Evolutionary conservation across 441 rosid genomes (phyloP), one percentile per base, ranked within the genome.

Genomic region (Metrosideros polymorpha): DNA sequence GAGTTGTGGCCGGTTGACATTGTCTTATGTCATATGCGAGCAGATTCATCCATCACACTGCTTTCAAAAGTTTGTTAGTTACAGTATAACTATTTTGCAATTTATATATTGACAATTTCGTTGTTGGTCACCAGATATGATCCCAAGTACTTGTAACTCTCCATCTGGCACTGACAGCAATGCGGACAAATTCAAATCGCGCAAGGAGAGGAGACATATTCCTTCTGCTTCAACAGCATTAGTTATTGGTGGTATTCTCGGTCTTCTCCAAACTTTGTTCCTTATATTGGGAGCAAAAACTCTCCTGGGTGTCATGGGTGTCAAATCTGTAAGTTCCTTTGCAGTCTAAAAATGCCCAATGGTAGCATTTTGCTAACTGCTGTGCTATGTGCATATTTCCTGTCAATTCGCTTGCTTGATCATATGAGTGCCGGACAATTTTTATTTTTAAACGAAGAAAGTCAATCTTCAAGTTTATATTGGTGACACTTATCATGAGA

Each of bases 221-320:
- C 94, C 95, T 63, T 93, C 97, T 22, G 97, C 96, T 77, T 95
- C 97, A 83, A 95, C 97, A 82, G 94, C 97, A 32, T 86, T 95
- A 87, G 84, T 95, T 56, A 89, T 93, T 10, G 97, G 96, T 39
- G 83, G 89, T 13, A 88, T 92, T 59, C 91, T 95, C 25, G 97
- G 97, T 32, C 89, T 95, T 82, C 50, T 92, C 29, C 97, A 95
- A 89, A 91, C 95, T 71, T 79, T 93, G 76, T 82, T 92, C 84
- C 94, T 95, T 76, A 83, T 92, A 27, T 91, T 92, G 27, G 93
- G 92, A 22, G 94, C 96, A 2, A 92, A 92, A 85, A 12, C 85
- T 89, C 91, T 93, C 79, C 86, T 95, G 85, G 85, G 89, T 85
- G 15, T 95, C 61, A 94, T 95, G 97, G 97, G 95, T 39, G 92